phyloP scores from a whole-genome alignment of 495 filamentous ascomycete genomes.

The Daldinia grandis region DNA sequence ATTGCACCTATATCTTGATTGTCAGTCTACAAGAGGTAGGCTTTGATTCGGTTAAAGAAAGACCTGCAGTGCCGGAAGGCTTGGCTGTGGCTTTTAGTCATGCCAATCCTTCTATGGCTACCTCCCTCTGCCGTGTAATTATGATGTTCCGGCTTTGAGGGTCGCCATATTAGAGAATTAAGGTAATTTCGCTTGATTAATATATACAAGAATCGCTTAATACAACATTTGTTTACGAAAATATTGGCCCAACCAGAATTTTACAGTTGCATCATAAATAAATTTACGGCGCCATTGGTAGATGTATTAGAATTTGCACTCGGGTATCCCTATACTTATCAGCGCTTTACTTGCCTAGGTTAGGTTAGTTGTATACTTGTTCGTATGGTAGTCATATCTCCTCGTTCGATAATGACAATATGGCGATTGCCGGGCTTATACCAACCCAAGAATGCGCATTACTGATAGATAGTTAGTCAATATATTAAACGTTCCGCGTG shows the following conservation, averaged over 20 bases:
- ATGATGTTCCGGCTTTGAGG: slow-evolving; percentile 10
- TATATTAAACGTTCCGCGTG: no score
- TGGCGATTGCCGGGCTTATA: no score
- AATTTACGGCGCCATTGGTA: background rate
- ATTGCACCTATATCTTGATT: background rate
- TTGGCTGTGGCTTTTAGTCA: slow-evolving; percentile 31
- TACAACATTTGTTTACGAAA: slow-evolving; percentile 3
- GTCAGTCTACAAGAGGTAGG: background rate
- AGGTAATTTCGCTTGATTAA: slow-evolving; percentile 8
- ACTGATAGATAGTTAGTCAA: no score
- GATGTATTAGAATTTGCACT: background rate
- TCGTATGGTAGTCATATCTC: background rate
- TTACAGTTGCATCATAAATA: background rate
- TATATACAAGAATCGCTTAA: background rate
- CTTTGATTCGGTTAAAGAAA: slow-evolving; percentile 25
- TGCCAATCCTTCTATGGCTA: slow-evolving; percentile 13
- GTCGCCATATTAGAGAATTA: slow-evolving; percentile 4
- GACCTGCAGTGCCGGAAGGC: slow-evolving; percentile 19
- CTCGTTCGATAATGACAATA: no score
- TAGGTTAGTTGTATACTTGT: no score
- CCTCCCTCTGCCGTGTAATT: background rate
- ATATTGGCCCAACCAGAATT: background rate
- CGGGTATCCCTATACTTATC: background rate
- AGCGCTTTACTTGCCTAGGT: background rate
- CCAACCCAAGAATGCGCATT: no score